A percentile compares a stretch with the other conserved stretches of the same genome.
Conservation (phyloP, 169 alveolate species). For the Plasmodium gonderi region DNA sequence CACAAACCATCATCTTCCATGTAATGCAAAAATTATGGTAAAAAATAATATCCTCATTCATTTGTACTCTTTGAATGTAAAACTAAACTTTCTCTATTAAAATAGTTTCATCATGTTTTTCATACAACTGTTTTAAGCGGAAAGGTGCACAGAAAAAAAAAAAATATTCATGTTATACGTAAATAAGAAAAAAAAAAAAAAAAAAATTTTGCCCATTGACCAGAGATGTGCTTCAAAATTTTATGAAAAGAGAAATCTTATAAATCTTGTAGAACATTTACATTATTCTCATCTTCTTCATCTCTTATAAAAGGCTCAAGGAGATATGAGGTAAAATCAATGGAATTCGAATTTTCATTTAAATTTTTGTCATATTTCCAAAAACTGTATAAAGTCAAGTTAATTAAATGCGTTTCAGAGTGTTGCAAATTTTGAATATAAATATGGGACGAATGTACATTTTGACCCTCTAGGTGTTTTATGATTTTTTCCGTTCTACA, state of each 20-base stretch:
- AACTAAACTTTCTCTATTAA: too few relatives aligned
- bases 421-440: constrained; percentile 51
- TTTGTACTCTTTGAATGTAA: too few relatives aligned
- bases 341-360: constrained; percentile 19
- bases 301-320: constrained; percentile 71
- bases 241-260: neutral
- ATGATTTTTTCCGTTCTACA: constrained; percentile 72
- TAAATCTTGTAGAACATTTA: constrained; percentile 55
- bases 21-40: too few relatives aligned
- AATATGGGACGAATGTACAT: constrained; percentile 62
- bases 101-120: too few relatives aligned
- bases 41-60: too few relatives aligned
- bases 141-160: too few relatives aligned
- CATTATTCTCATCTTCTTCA: constrained; percentile 24
- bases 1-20: too few relatives aligned
- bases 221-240: neutral
- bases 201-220: neutral
- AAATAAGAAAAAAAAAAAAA: neutral
- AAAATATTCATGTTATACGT: too few relatives aligned
- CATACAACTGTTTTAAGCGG: too few relatives aligned
- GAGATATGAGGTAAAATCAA: constrained; percentile 70
- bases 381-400: constrained; percentile 66
- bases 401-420: constrained; percentile 64
- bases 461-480: constrained; percentile 32
- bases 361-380: constrained; percentile 67